phyloP scores from a whole-genome alignment of 192 early-diverging fungal species.

The Dimargaris verticillata region DNA sequence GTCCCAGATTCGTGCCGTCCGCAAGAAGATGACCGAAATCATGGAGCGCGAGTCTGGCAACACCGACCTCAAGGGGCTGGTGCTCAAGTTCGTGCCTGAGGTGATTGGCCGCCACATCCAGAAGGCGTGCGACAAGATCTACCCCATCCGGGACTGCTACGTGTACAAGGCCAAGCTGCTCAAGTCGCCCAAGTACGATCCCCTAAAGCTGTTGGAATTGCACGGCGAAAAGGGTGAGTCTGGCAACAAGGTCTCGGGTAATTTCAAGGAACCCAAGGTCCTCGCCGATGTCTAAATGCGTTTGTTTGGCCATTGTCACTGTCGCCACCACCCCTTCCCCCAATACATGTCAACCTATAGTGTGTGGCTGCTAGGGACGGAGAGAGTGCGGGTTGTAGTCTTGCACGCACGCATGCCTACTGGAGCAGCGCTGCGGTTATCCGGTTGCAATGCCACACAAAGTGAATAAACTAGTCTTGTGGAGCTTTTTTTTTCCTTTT shows the following conservation, averaged over 20 bases:
- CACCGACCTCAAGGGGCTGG: constrained; percentile 88
- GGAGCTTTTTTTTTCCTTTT: too few species aligned
- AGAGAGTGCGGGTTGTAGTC: too few species aligned
- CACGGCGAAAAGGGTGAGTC: constrained; percentile 72
- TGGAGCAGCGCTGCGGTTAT: too few species aligned
- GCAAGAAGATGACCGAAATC: constrained; percentile 99
- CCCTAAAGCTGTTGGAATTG: constrained; percentile 90
- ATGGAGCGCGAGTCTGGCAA: constrained; percentile 67
- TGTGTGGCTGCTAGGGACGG: too few species aligned
- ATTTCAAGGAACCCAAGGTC: constrained; percentile 76
- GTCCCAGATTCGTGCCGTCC: constrained; percentile 92
- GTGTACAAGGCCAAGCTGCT: constrained; percentile 98
- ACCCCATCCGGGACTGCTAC: constrained; percentile 92
- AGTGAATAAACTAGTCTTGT: too few species aligned
- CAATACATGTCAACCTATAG: too few species aligned
- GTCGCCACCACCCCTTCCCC: too few species aligned
- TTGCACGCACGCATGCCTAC: too few species aligned
- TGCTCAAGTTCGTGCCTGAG: constrained; percentile 92
- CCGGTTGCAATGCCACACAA: too few species aligned
- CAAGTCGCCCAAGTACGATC: constrained; percentile 92
- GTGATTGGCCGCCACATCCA: constrained; percentile 94
- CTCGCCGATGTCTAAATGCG: constrained; percentile 47
- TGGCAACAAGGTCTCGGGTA: constrained; percentile 67
- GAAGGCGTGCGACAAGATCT: constrained; percentile 94
- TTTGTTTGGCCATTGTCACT: too few species aligned